Base-by-base conservation (phyloP, 768 basidiomycete species). In the Pisolithus tinctorius region DNA sequence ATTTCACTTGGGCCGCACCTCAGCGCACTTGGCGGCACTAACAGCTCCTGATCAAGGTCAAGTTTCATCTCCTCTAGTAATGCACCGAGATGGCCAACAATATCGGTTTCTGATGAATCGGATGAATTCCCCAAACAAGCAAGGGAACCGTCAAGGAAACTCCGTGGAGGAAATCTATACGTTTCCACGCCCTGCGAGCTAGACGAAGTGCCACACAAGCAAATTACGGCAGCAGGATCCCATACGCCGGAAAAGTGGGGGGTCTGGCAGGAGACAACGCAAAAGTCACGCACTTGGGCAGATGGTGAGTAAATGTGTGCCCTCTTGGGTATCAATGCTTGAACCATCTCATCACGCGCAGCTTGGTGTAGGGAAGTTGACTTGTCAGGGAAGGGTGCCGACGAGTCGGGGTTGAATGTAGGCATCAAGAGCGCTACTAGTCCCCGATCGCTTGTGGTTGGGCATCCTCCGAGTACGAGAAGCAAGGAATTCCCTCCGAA, bases 391-490 rank as follows among this genome's bases (percentile, higher is more conserved):
- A 75, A 72, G 4, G 67, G 25, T 44, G 25, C 13, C 14, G 43
- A 61, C 13, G 77, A 79, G 4, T 74, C 59, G 3, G 81, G 79
- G 55, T 81, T 79, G 59, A 84, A 82, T 11, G 81, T 66, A 14
- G 87, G 86, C 26, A 93, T 71, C 55, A 81, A 81, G 30, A 85
- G 71, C n/a, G 83, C 71, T 29, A 80, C 86, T 49, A 93, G 64
- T 2, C 88, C 88, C 0, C 78, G 69, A 6, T 74, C 67, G 39
- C 84, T 79, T 27, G 69, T 71, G 2, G 68, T 54, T n/a, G 72
- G 64, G 34, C 81, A 71, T 0, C 93, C 93, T n/a, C 93, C 93
- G 9, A 95, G 75, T 20, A 93, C 71, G 1, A 85, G 75, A 4
- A 95, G 69, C 1, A 81, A 72, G 0, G 91, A 92, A 44, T 81